These are phyloP conservation scores for Phytophthora sojae DNA, from an alignment of 352 stramenopile genomes.

Conservation along the genomic window DNA sequence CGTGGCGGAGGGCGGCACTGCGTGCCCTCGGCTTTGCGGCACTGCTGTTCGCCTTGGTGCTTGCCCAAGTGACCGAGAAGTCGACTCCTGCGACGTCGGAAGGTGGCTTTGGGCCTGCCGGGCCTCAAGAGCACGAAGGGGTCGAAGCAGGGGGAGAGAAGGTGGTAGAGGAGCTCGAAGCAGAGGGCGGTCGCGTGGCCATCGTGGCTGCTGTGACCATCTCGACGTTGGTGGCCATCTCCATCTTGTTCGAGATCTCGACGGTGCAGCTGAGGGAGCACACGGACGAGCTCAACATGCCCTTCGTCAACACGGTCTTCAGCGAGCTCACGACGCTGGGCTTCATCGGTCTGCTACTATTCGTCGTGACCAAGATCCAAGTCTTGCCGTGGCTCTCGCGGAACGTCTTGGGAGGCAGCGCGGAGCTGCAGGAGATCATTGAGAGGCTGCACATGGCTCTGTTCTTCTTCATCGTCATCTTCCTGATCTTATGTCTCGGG, in stretches of 20 bases:
- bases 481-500: slow-evolving; percentile 70
- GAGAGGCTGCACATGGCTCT: slow-evolving; percentile 82
- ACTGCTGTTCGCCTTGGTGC: slow-evolving; percentile 30
- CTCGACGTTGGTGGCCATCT: slow-evolving; percentile 65
- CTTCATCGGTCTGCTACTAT: slow-evolving; percentile 74
- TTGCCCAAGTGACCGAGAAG: slow-evolving; percentile 36
- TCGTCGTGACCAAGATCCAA: slow-evolving; percentile 73
- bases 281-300: slow-evolving; percentile 77
- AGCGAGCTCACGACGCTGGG: slow-evolving; percentile 76
- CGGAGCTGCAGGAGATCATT: slow-evolving; percentile 76
- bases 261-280: slow-evolving; percentile 54
- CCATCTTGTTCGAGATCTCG: slow-evolving; percentile 67
- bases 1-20: slow-evolving; percentile 12
- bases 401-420: slow-evolving; percentile 45
- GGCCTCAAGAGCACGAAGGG: neutral
- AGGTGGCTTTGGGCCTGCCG: neutral
- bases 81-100: slow-evolving; percentile 1
- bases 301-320: slow-evolving; percentile 74
- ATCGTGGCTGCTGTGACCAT: slow-evolving; percentile 63
- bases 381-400: slow-evolving; percentile 57
- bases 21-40: slow-evolving; percentile 16
- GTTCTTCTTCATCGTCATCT: slow-evolving; percentile 88
- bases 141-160: slow-evolving; percentile 11
- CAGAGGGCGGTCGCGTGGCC: slow-evolving; percentile 36
- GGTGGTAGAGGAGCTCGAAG: slow-evolving; percentile 14